Evolutionary conservation across 129 eudicot genomes (phyloP), one percentile per base, ranked within the genome.

Genomic region (Escallonia herrerae): DNA sequence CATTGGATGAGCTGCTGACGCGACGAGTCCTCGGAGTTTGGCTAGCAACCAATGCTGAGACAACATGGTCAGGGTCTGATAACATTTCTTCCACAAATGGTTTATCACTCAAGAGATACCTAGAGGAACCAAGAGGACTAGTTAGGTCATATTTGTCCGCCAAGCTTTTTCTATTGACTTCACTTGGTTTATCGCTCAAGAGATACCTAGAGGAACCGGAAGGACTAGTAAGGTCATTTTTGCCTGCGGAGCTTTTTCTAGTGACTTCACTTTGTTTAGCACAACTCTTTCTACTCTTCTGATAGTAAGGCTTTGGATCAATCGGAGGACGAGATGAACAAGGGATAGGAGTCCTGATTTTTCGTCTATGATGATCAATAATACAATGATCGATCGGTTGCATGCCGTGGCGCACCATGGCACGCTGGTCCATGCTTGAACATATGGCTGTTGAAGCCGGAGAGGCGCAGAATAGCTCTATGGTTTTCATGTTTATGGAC

Each of bases 371-470:
- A 52, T 66, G 49, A 54, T 66, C 72, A 60, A 65, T 64, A 3
- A 72, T 64, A 8, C 67, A 70, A 12, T 15, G 73, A 33, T 67
- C 75, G 2, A 73, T 54, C 40, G 69, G 62, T 38, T 64, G 51
- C 15, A 63, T 37, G 59, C 76, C 77, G 38, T 55, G 79, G 5
- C 78, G 79, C 37, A 79, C 60, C 66, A 72, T 69, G 69, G 77
- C 55, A 3, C 67, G 66, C 11, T 70, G 83, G 58, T 83, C 83
- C 75, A 67, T 76, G 76, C 85, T 83, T 42, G 90, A 83, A 40
- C 85, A 83, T 69, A 83, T 80, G 60, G 90, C 90, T 53, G 90
- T 83, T 51, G 90, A 80, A 42, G 90, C 81, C 2, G 83, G 90
- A 5, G 90, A 83, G 60, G 81, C 79, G 60, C 90, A 83, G n/a